These are phyloP conservation scores for Sporopachydermia quercuum DNA, from an alignment of 805 yeast genomes.

Conservation along the genomic window DNA sequence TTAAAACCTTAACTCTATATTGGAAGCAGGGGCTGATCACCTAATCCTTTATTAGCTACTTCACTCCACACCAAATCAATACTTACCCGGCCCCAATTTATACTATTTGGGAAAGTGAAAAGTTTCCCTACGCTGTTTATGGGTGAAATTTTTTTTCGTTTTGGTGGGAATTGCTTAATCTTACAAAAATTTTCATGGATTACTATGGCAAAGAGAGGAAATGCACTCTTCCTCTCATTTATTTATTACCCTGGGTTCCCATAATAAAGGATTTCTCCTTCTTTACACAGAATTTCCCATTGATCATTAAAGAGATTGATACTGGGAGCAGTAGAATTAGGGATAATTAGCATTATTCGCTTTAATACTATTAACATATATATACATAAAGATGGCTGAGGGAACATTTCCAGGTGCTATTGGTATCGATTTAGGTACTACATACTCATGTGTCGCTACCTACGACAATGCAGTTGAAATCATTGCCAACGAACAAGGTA, in stretches of 20 bases:
- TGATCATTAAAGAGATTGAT: background rate
- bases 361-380: too few relatives aligned
- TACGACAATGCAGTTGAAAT: constrained; percentile 90
- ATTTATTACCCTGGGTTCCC: too few relatives aligned
- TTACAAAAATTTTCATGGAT: background rate
- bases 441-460: constrained; percentile 93
- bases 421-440: constrained; percentile 97
- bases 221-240: too few relatives aligned
- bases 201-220: too few relatives aligned
- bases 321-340: constrained; percentile 1
- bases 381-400: constrained; percentile 71
- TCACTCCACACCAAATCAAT: too few relatives aligned
- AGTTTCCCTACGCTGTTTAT: too few relatives aligned
- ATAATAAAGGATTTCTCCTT: too few relatives aligned
- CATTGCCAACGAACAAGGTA: constrained; percentile 96
- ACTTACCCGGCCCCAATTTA: too few relatives aligned
- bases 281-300: background rate
- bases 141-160: constrained; percentile 1
- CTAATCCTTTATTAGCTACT: too few relatives aligned
- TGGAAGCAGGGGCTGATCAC: too few relatives aligned
- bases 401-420: constrained; percentile 99
- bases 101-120: too few relatives aligned
- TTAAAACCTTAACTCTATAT: too few relatives aligned
- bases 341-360: background rate
- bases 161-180: background rate